Evolutionary conservation across 2,329 filamentous ascomycete species (phyloP).

Genomic region (Neonectria magnoliae): DNA sequence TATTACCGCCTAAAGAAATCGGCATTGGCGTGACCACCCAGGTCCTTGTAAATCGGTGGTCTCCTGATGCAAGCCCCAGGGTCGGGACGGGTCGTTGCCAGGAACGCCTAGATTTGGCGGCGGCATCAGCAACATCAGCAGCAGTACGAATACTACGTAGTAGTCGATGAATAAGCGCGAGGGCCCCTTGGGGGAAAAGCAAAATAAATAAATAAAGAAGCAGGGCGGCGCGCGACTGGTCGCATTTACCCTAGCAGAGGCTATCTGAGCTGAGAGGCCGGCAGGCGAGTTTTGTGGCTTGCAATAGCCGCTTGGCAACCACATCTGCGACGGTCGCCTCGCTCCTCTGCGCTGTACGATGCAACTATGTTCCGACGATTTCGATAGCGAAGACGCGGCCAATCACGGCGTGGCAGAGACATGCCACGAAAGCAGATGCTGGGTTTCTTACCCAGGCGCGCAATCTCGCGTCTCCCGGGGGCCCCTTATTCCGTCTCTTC

Average conservation of each 20-base stretch:
- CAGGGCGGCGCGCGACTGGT: neutral
- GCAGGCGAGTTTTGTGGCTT: neutral
- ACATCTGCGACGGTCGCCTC: neutral
- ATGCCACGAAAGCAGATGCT: neutral
- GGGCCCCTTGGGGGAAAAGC: neutral
- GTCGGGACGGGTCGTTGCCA: neutral
- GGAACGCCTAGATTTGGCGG: neutral
- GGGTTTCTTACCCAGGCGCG: neutral
- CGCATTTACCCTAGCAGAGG: neutral
- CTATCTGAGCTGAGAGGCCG: neutral
- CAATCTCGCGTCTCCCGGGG: neutral
- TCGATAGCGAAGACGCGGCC: neutral
- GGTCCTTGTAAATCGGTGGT: neutral
- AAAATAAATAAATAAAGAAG: neutral
- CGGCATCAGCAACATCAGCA: neutral
- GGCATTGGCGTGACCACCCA: neutral
- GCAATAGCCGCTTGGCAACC: neutral
- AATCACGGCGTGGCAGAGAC: neutral
- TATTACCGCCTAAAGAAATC: neutral
- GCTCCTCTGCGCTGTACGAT: neutral
- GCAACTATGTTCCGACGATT: neutral
- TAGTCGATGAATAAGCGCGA: conserved; percentile 1
- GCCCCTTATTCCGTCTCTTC: neutral
- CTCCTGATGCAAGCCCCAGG: no score
- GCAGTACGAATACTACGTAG: neutral